A percentile compares a stretch with the other conserved stretches of the same genome.
Evolutionary conservation across 371 early-diverging fungal genomes (phyloP).

Genomic region (Circinella umbellata): DNA sequence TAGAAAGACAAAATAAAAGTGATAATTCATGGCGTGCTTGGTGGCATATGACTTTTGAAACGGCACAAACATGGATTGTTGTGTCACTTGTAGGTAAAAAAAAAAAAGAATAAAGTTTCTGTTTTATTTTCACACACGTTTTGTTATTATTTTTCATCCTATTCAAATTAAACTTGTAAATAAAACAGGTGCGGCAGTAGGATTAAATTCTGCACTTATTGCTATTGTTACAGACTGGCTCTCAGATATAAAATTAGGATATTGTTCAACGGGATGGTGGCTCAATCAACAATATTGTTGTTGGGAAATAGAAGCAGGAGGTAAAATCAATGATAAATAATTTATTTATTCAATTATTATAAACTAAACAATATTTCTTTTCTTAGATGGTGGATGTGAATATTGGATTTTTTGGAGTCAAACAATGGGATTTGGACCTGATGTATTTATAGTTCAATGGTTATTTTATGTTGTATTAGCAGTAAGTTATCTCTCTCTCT

Average conservation of each 20-base stretch:
- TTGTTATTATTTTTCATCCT: no score
- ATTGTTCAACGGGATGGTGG: constrained; percentile 91
- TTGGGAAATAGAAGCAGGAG: constrained; percentile 75
- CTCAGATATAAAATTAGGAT: constrained; percentile 85
- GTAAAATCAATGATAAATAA: no score
- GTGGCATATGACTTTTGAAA: constrained; percentile 70
- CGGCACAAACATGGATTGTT: constrained; percentile 89
- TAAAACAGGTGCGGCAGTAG: constrained; percentile 75
- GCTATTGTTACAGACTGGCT: constrained; percentile 89
- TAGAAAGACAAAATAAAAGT: constrained; percentile 53
- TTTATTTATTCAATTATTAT: no score
- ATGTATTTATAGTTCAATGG: constrained; percentile 59
- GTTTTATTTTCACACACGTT: background rate
- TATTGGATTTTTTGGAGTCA: constrained; percentile 65
- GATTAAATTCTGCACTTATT: constrained; percentile 84
- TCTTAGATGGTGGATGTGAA: constrained; percentile 52
- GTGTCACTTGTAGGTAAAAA: constrained; percentile 73
- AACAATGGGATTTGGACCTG: constrained; percentile 41
- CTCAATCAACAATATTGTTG: constrained; percentile 96
- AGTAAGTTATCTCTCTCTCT: constrained; percentile 37
- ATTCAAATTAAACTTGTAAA: background rate
- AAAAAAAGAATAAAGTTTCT: no score
- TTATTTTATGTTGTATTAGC: constrained; percentile 64
- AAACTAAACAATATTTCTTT: no score
- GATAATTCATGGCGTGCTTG: constrained; percentile 65